Base-by-base conservation (phyloP, 208 protist genomes). In the Leishmania arabica region DNA sequence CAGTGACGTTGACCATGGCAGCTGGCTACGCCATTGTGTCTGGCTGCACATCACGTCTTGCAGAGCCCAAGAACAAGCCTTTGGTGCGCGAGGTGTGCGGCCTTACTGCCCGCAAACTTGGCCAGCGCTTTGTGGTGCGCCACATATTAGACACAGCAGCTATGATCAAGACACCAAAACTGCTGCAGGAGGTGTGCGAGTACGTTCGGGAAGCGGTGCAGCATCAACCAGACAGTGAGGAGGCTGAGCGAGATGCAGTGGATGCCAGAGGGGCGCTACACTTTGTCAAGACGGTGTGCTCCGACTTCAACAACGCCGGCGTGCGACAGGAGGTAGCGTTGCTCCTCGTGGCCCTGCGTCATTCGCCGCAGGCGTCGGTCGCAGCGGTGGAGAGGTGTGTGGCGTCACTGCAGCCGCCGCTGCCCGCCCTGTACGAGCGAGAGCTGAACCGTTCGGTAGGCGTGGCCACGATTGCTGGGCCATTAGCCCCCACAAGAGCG, bases 151-250 rank as follows among this genome's bases (percentile, higher is more conserved):
- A 84, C 31, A 86, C 84, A 7, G 82, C 88, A 42, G 66, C 80
- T 31, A 69, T 87, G 76, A 73, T 89, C 37, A 90, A 95, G 77
- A 95, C 91, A 34, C 90, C 91, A 34, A 92, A 91, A 81, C 84
- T 96, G 31, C 45, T 94, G n/a, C 87, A 92, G 79, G 93, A 95
- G 72, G 84, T 86, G 66, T 95, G 94, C 80, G 95, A 94, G 79
- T 93, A 89, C 49, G 86, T 96, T 58, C 68, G 75, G 37, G 83
- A 89, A 76, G 68, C 62, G 73, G 51, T 87, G 53, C 84, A 76
- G 75, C 80, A 72, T 47, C 70, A 81, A 51, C 34, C 80, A 58
- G 84, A 84, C 58, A 83, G 53, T 58, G 79, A 79, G 71, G 84
- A 87, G 62, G 54, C 71, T 27, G 84, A 62, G 40, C 51, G 51